Evolutionary conservation across 164 flowering plant species (phyloP).

Genomic region (Amborella trichopoda): DNA sequence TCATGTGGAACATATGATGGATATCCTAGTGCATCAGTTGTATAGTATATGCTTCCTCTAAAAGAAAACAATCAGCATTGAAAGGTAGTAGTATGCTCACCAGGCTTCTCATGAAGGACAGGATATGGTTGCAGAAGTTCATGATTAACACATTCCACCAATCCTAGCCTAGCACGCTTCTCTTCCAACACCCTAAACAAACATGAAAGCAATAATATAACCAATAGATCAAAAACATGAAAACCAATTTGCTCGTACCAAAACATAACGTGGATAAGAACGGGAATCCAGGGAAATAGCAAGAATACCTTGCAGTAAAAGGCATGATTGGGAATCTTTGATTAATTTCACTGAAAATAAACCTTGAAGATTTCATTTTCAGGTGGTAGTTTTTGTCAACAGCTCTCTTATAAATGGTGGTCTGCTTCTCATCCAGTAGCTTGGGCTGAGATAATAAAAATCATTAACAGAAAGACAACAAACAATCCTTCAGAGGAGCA

Average conservation of each 20-base stretch:
- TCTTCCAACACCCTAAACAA: slow-evolving; percentile 69
- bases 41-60: no score
- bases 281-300: not conserved
- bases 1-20: no score
- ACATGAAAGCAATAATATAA: not conserved
- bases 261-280: no score
- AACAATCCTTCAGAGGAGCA: no score
- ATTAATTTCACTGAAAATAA: slow-evolving; percentile 85
- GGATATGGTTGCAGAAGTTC: slow-evolving; percentile 96
- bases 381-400: slow-evolving; percentile 84
- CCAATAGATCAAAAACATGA: not conserved
- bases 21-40: no score
- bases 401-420: slow-evolving; percentile 88
- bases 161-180: slow-evolving; percentile 84
- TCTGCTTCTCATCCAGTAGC: slow-evolving; percentile 85
- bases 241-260: no score
- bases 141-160: slow-evolving; percentile 91
- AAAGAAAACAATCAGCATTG: no score
- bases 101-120: slow-evolving; percentile 90
- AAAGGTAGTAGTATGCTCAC: slow-evolving; percentile 24
- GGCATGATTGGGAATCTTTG: slow-evolving; percentile 95
- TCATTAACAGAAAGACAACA: no score
- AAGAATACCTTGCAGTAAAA: slow-evolving; percentile 64
- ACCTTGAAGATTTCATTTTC: slow-evolving; percentile 94
- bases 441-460: slow-evolving; percentile 53